Conservation (phyloP, 208 protist genomes). For the Acanthamoeba castellanii region DNA sequence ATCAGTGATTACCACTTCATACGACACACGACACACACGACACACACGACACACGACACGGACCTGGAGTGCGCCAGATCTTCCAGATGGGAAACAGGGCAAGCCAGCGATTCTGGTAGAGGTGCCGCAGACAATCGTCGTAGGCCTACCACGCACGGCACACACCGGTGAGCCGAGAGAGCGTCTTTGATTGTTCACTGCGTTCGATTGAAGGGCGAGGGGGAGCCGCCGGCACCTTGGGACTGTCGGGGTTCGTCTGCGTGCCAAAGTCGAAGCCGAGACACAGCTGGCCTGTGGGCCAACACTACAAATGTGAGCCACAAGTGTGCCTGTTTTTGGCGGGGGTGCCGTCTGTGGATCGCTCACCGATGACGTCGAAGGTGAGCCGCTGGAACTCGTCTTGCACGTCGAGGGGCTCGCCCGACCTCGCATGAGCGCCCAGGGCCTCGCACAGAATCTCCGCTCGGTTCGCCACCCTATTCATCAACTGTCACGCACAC, state of each 20-base stretch:
- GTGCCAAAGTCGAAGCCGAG: constrained; percentile 55
- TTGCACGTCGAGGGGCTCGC: constrained; percentile 39
- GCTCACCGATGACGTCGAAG: constrained; percentile 26
- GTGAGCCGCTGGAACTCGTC: constrained; percentile 46
- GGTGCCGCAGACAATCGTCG: constrained; percentile 8
- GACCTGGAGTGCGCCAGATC: constrained; percentile 24
- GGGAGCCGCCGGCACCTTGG: neutral
- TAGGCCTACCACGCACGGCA: neutral
- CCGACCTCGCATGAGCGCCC: neutral
- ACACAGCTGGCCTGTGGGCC: neutral
- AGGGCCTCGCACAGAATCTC: neutral
- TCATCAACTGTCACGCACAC: neutral
- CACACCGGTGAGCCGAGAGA: neutral
- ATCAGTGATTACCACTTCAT: neutral
- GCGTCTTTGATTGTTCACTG: neutral
- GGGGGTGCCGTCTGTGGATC: no score
- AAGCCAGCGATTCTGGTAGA: constrained; percentile 3
- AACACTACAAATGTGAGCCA: neutral
- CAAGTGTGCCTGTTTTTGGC: neutral
- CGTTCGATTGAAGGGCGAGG: neutral
- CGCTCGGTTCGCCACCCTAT: neutral
- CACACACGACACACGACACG: no score
- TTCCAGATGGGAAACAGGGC: constrained; percentile 3
- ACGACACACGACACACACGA: no score
- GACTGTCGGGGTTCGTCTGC: constrained; percentile 27